Base-by-base conservation (phyloP, 805 yeast genomes). In the Priceomyces haplophilus region DNA sequence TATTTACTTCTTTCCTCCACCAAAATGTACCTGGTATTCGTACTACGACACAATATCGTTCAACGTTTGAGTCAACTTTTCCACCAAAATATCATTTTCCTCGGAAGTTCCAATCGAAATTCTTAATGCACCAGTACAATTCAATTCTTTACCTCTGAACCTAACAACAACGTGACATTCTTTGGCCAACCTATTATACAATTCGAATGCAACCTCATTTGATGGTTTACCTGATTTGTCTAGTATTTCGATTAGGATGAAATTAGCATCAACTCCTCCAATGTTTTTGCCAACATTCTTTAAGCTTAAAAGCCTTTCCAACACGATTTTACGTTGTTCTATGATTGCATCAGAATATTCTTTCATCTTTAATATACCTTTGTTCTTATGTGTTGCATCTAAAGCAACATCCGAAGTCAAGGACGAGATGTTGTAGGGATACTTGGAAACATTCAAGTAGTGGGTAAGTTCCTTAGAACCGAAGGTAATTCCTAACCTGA, bases 341-440 rank as follows among this genome's bases (percentile, higher is more conserved):
- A 67, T 69, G 37, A 89, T 78, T 7, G 56, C 57, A 0, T 54
- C 58, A 12, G 83, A 84, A 39, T 70, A 73, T 2, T 54, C 44
- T 54, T 77, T 68, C 95, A 90, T 87, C 18, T 64, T 57, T 4
- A 58, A 57, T 37, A 90, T 59, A 23, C 88, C 83, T 0, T 50
- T 27, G 8, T 72, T 74, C 3, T 70, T 56, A 4, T 76, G 67
- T 5, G 91, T 76, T 1, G 97, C 95, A 47, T 90, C 76, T 19
- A 72, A 45, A 0, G 96, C 97, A 34, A 88, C 68, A 42, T 78
- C 76, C 3, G 97, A 73, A 1, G 98, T 82, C 50, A 85, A 69
- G 10, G 88, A 76, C 7, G 96, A 87, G 44, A 93, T 86, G 62
- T 91, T 93, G 66, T 93, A 93, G 2, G 99, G 99, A 29, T 95